Conservation (phyloP, 768 basidiomycete species). For the Rhizopogon vinicolor region DNA sequence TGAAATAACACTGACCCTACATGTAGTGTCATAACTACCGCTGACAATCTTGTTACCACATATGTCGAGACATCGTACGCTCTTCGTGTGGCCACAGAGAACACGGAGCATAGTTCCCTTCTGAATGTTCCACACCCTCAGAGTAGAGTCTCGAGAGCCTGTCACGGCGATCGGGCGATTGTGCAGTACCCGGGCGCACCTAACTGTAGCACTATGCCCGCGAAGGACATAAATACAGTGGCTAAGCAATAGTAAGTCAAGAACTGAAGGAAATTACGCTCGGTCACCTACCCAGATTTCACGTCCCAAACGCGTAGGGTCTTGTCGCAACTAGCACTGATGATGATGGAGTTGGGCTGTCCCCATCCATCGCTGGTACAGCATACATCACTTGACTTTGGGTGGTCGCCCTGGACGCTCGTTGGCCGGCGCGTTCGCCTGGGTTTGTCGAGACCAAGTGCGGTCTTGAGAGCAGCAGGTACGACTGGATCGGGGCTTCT, state of each 20-base stretch:
- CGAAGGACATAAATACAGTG: conserved; percentile 73
- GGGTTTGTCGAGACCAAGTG: conserved; percentile 41
- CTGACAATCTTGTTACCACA: conserved; percentile 81
- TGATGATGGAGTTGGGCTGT: conserved; percentile 73
- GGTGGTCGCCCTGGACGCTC: conserved; percentile 7
- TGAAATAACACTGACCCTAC: conserved; percentile 50
- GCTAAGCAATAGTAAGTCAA: conserved; percentile 20
- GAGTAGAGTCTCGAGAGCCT: conserved; percentile 80
- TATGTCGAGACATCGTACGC: conserved; percentile 87
- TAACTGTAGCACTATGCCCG: conserved; percentile 88
- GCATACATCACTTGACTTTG: conserved; percentile 48
- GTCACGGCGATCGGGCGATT: conserved; percentile 85
- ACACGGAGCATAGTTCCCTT: conserved; percentile 61
- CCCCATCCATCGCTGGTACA: conserved; percentile 86
- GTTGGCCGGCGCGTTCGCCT: conserved; percentile 12
- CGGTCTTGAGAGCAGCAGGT: conserved; percentile 36
- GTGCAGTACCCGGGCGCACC: conserved; percentile 85
- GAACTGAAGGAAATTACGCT: neutral
- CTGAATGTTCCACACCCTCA: conserved; percentile 94
- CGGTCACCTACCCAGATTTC: conserved; percentile 61
- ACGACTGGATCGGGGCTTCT: conserved; percentile 5
- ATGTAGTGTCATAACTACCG: conserved; percentile 90
- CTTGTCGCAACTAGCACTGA: conserved; percentile 93
- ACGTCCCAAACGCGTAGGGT: conserved; percentile 91
- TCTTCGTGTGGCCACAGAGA: conserved; percentile 72